Percentiles rank a stretch among this genome's conserved stretches.
phyloP scores from a whole-genome alignment of 176 grass and related monocot genomes.

The Chloris gayana region DNA sequence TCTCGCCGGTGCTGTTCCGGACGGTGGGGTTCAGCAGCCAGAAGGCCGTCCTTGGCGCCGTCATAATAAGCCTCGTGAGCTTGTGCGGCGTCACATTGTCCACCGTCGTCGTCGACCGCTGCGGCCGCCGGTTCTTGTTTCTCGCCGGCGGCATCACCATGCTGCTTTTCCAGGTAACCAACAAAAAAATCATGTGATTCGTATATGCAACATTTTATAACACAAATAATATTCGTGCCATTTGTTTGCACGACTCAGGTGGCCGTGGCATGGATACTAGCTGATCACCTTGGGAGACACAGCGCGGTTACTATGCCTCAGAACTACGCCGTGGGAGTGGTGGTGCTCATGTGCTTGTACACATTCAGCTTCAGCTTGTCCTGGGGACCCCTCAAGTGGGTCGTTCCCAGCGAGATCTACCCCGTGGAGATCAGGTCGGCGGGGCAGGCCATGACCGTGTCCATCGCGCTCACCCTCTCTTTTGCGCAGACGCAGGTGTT shows the following conservation, averaged over 20 bases:
- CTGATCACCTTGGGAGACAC: conserved; percentile 23
- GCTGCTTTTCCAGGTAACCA: conserved; percentile 47
- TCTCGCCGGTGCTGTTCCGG: conserved; percentile 56
- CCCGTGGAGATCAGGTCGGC: conserved; percentile 70
- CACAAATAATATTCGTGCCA: background rate
- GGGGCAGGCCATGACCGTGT: conserved; percentile 55
- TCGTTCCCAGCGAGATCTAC: conserved; percentile 66
- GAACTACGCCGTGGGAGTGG: conserved; percentile 42
- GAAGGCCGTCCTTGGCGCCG: conserved; percentile 32
- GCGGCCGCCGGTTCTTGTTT: conserved; percentile 47
- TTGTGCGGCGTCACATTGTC: conserved; percentile 22
- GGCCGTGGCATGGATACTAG: conserved; percentile 59
- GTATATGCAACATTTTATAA: too few relatives aligned
- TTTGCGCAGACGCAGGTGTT: conserved; percentile 71
- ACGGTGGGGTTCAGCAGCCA: conserved; percentile 53
- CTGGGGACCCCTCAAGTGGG: conserved; percentile 73
- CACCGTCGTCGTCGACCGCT: conserved; percentile 33
- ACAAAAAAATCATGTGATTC: too few relatives aligned
- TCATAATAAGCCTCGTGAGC: conserved; percentile 42
- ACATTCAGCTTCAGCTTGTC: conserved; percentile 63
- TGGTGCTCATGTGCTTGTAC: conserved; percentile 55
- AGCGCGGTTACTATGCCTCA: conserved; percentile 26
- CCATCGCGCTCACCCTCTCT: conserved; percentile 50
- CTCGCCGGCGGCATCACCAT: conserved; percentile 40
- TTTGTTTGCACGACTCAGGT: conserved; percentile 35